Base-by-base conservation (phyloP, 257 asterid genomes). In the Nicotiana undulata region DNA sequence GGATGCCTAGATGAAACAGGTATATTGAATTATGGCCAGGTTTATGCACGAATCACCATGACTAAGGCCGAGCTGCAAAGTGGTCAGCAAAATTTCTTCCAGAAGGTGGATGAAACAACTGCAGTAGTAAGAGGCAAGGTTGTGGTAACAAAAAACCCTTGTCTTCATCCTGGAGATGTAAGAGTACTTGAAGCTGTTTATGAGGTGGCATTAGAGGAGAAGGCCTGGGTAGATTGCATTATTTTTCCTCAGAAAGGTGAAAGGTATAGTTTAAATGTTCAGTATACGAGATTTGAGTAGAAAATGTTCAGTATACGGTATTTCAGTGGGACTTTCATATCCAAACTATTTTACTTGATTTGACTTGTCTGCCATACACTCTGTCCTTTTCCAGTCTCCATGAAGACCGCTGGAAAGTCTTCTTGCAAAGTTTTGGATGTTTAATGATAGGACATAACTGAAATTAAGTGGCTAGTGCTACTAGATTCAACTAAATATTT, bases 131-230 rank as follows among this genome's bases (percentile, higher is more conserved):
- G 24, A 75, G 97, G 99, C 81, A 91, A 87, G 89, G 96, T 95
- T 61, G 92, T 92, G 12, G 97, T 95, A 12, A 95, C 99, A 3
- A 95, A 91, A 84, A 95, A 95, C 70, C 99, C 99, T 0, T 95
- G 99, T 86, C 97, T 95, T 60, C 99, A 95, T 85, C 99, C 99
- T 0, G 98, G 99, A 58, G 98, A 95, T 85, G 89, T 95, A 46
- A 82, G 99, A 83, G 96, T 93, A 32, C 97, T 95, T 20, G 97
- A 95, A 86, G 99, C 98, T 68, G 96, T 95, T 51, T 89, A 81
- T 32, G 91, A 91, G 82, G 83, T 82, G 82, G 82, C 82, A 75
- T 85, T 93, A 55, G 90, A 87, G 80, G 91, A 87, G 61, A 88
- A 83, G 80, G 90, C 88, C 84, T 80, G 89, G 18, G 87, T 91